Evolutionary conservation across 371 early-diverging fungal genomes (phyloP).

Genomic region (Mucor plumbeus): DNA sequence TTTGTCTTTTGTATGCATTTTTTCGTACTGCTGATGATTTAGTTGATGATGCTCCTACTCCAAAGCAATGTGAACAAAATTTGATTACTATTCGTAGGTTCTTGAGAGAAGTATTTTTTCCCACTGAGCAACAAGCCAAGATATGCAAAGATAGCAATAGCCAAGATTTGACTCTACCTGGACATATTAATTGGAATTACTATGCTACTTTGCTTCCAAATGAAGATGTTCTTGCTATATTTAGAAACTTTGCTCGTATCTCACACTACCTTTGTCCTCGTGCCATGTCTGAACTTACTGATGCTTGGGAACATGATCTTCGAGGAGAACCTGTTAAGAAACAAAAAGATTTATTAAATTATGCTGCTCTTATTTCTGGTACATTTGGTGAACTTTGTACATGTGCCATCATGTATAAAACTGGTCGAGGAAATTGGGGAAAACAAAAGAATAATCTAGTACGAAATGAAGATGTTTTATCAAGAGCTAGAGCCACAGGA

Average conservation of each 20-base stretch:
- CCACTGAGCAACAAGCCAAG: background rate
- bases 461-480: conserved; percentile 37
- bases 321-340: conserved; percentile 35
- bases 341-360: conserved; percentile 49
- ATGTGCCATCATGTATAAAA: conserved; percentile 50
- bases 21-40: conserved; percentile 65
- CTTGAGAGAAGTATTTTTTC: conserved; percentile 28
- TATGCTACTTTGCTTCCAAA: conserved; percentile 27
- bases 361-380: conserved; percentile 55
- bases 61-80: conserved; percentile 26
- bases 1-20: conserved; percentile 58
- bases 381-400: conserved; percentile 60
- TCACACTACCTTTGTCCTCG: conserved; percentile 48
- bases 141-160: background rate
- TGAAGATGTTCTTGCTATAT: conserved; percentile 31
- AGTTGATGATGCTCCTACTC: conserved; percentile 48
- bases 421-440: conserved; percentile 45
- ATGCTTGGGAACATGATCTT: conserved; percentile 59
- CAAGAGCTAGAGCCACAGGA: conserved; percentile 56
- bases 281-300: conserved; percentile 49
- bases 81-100: conserved; percentile 37
- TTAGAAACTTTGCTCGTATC: conserved; percentile 44
- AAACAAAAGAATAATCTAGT: conserved; percentile 18
- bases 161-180: conserved; percentile 28
- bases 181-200: conserved; percentile 38